A percentile compares a stretch with the other conserved stretches of the same genome.
Evolutionary conservation across 805 yeast genomes (phyloP).

Genomic region (Barnettozyma pratensis): DNA sequence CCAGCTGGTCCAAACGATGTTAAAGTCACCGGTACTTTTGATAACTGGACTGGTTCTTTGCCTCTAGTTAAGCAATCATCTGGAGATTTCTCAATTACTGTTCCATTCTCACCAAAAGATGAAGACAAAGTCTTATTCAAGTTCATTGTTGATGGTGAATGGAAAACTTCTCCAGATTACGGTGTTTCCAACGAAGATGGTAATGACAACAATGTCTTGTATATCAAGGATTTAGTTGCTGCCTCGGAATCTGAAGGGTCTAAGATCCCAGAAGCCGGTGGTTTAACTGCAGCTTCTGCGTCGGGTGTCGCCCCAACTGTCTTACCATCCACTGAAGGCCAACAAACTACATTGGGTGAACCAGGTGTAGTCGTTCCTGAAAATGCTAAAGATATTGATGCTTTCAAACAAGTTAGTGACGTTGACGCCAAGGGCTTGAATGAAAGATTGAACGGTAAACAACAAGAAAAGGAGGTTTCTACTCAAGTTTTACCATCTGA

Average conservation of each 20-base stretch:
- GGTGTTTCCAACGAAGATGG: conserved; percentile 36
- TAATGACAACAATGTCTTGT: conserved; percentile 33
- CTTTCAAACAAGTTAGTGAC: conserved; percentile 43
- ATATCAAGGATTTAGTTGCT: conserved; percentile 17
- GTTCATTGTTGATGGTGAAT: conserved; percentile 67
- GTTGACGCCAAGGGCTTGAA: conserved; percentile 50
- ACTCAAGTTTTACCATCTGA: conserved; percentile 43
- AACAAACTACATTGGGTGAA: conserved; percentile 48
- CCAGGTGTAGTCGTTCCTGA: conserved; percentile 67
- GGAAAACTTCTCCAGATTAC: conserved; percentile 42
- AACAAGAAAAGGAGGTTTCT: conserved; percentile 13
- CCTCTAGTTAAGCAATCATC: conserved; percentile 55
- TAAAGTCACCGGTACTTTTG: conserved; percentile 66
- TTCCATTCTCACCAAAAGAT: conserved; percentile 41
- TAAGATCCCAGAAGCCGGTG: conserved; percentile 44
- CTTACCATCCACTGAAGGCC: conserved; percentile 36
- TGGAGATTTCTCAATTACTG: conserved; percentile 55
- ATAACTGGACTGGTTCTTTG: conserved; percentile 57
- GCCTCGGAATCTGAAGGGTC: conserved; percentile 11
- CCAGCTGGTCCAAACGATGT: conserved; percentile 53
- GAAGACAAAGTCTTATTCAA: conserved; percentile 40
- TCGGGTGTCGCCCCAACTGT: conserved; percentile 26
- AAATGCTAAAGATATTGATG: conserved; percentile 52
- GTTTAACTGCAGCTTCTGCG: conserved; percentile 27
- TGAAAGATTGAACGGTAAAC: conserved; percentile 13